Evolutionary conservation across 1,139 yeast genomes (phyloP), one percentile per base, ranked within the genome.

Genomic region (Kodamaea fungicola): DNA sequence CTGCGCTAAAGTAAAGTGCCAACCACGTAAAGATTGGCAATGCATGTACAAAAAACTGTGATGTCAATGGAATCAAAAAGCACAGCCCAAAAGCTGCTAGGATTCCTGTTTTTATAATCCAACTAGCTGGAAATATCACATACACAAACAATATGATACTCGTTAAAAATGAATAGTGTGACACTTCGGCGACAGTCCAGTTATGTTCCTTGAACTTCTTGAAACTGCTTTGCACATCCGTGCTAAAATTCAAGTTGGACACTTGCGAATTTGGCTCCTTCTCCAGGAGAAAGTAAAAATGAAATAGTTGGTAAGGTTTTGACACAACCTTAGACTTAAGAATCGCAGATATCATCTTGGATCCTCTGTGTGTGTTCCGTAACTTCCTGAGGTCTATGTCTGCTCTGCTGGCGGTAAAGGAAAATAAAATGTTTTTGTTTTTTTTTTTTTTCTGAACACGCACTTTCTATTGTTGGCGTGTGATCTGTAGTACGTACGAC

Each of bases 21-120:
- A 89, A 76, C 97, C 97, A 92, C 6, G 95, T 74, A 40, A 84
- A 75, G 22, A 94, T 80, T 3, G 98, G 97, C 53, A 89, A 67
- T 19, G 90, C 95, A 51, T 82, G 83, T 33, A 86, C 71, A 55
- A 89, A 86, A 59, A 94, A 89, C 61, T 92, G 97, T 10, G 86
- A 74, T 1, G 95, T 82, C 38, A 85, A 61, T 6, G 97, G 97
- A 7, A 86, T 51, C 28, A 46, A 57, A 49, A 86, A 73, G 35
- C 75, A 59, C 28, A 68, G 51, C 9, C 52, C 35, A 39, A 74
- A 65, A 5, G 59, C 60, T 8, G 56, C 36, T 12, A 70, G 53
- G 25, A 80, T 54, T 13, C 74, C 57, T 10, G 74, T 44, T 49
- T 80, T 77, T 37, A 67, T 46, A 22, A 77, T 39, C 34, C 76